Percentiles rank a stretch among this genome's conserved stretches.
Conservation (phyloP, 2,329 filamentous ascomycete species). For the Stagonosporopsis tanaceti region DNA sequence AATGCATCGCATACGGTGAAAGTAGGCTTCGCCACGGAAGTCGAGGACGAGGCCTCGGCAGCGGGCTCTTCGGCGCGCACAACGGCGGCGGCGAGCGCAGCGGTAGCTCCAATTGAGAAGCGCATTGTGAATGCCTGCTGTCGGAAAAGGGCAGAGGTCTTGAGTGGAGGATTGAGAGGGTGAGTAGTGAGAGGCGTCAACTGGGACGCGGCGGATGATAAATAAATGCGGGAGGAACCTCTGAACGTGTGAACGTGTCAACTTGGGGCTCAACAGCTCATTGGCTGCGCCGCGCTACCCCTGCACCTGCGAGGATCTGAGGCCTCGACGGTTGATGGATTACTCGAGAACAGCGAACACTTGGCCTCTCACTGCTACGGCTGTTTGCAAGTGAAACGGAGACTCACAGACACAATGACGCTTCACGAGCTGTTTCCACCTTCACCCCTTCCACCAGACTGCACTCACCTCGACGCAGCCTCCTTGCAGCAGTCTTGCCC, state of each 20-base stretch:
- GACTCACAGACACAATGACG: not conserved
- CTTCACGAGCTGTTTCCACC: slow-evolving; percentile 4
- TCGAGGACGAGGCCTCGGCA: slow-evolving; percentile 62
- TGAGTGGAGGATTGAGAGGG: slow-evolving; percentile 22
- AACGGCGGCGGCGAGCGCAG: slow-evolving; percentile 74
- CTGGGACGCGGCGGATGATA: slow-evolving; percentile 35
- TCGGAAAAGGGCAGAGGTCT: slow-evolving; percentile 42
- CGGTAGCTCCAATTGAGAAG: slow-evolving; percentile 78
- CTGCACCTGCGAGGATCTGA: slow-evolving; percentile 9
- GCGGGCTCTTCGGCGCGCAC: slow-evolving; percentile 70
- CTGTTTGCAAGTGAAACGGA: slow-evolving; percentile 2
- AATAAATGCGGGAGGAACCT: slow-evolving; percentile 36
- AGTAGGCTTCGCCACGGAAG: slow-evolving; percentile 73
- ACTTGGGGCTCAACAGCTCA: slow-evolving; percentile 16
- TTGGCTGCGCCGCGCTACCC: slow-evolving; percentile 14
- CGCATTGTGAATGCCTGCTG: slow-evolving; percentile 49
- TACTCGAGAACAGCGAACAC: slow-evolving; percentile 18
- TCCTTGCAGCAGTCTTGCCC: slow-evolving; percentile 11
- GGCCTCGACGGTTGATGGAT: slow-evolving; percentile 11
- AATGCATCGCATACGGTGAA: slow-evolving; percentile 77
- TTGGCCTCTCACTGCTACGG: slow-evolving; percentile 9
- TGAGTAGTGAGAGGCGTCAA: slow-evolving; percentile 30
- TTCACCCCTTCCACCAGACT: not conserved
- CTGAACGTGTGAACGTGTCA: slow-evolving; percentile 31
- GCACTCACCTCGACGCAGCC: slow-evolving; percentile 4